These are phyloP conservation scores for Posidonia oceanica DNA, from an alignment of 116 monocot species.

Conservation along the genomic window DNA sequence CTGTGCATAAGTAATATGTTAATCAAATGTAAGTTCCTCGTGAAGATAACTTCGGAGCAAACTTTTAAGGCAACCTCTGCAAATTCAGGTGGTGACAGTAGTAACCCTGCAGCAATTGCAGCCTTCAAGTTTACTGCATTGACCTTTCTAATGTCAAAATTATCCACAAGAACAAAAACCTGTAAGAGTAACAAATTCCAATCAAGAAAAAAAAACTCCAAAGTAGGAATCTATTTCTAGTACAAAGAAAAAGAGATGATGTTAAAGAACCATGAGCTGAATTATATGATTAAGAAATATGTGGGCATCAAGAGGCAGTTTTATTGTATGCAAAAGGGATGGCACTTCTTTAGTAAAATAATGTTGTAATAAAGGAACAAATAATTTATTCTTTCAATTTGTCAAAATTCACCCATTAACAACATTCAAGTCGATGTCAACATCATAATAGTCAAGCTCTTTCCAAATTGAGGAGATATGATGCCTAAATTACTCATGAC, in stretches of 20 bases:
- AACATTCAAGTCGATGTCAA: no score
- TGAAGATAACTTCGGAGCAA: not conserved
- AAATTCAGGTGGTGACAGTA: slow-evolving; percentile 70
- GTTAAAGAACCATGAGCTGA: no score
- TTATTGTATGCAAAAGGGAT: no score
- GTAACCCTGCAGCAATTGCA: slow-evolving; percentile 64
- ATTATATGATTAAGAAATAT: no score
- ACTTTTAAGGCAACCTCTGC: slow-evolving; percentile 43
- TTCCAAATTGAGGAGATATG: no score
- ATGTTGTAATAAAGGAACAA: no score
- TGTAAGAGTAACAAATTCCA: slow-evolving; percentile 11
- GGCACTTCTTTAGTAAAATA: no score
- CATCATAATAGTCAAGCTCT: no score
- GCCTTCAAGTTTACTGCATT: slow-evolving; percentile 76
- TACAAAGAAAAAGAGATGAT: not conserved
- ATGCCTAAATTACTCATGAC: no score
- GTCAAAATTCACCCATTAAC: no score
- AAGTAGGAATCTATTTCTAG: not conserved
- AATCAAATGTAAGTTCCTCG: not conserved
- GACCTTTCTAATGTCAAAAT: slow-evolving; percentile 68
- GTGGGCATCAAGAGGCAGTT: no score
- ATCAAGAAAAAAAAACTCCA: not conserved
- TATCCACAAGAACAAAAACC: slow-evolving; percentile 72
- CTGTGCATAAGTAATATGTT: slow-evolving; percentile 22
- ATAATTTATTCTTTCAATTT: no score